phyloP scores from a whole-genome alignment of 257 asterid species.

The Solanum chiquidenum region DNA sequence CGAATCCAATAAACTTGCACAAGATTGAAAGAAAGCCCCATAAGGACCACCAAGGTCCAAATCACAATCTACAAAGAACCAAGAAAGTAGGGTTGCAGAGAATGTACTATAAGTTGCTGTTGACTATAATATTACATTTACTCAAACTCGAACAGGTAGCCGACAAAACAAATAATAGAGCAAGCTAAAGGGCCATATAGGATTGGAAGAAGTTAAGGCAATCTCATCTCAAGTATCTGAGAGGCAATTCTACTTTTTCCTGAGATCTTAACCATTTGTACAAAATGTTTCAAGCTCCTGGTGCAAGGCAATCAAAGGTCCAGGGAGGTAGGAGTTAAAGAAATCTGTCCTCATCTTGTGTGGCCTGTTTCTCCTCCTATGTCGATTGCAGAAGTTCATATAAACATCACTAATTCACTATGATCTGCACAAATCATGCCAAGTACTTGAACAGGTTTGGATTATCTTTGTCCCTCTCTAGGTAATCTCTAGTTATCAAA shows the following conservation, averaged over 20 bases:
- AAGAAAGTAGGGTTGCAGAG: background rate
- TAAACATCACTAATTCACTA: background rate
- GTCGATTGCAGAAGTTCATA: background rate
- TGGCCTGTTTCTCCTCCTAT: background rate
- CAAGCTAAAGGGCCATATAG: background rate
- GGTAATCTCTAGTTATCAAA: conserved; percentile 83
- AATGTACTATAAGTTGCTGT: background rate
- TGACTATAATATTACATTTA: background rate
- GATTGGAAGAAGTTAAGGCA: background rate
- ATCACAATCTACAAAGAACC: background rate
- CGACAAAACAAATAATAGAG: background rate
- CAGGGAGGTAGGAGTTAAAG: conserved; percentile 4
- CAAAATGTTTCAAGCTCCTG: conserved; percentile 11
- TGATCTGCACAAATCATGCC: conserved; percentile 41
- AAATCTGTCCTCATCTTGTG: background rate
- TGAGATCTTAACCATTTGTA: background rate
- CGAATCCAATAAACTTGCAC: background rate
- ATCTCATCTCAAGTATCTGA: background rate
- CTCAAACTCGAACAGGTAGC: background rate
- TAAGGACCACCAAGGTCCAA: background rate
- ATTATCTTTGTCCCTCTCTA: conserved; percentile 91
- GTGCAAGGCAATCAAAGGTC: background rate
- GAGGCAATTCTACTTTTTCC: background rate
- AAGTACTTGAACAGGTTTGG: conserved; percentile 89
- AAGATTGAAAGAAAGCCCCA: background rate